A percentile compares a stretch with the other conserved stretches of the same genome.
These are phyloP conservation scores for Hericium rajendrae DNA, from an alignment of 768 basidiomycete genomes.

Conservation along the genomic window DNA sequence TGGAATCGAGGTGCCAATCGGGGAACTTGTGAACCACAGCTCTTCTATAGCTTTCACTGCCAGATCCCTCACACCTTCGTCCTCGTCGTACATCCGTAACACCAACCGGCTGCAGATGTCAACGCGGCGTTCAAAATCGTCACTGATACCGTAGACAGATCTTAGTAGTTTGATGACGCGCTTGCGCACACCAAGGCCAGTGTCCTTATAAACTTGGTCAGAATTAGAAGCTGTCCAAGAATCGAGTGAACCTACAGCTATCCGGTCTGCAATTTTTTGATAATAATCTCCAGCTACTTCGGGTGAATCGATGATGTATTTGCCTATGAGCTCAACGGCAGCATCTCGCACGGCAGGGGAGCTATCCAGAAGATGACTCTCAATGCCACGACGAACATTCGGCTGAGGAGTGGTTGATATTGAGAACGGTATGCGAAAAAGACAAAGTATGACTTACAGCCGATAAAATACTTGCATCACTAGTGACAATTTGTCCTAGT, in stretches of 20 bases:
- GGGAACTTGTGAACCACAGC: constrained; percentile 62
- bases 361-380: constrained; percentile 81
- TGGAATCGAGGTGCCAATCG: constrained; percentile 6
- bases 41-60: constrained; percentile 87
- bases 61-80: constrained; percentile 90
- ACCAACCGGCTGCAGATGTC: constrained; percentile 82
- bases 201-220: constrained; percentile 49
- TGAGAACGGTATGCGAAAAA: background rate
- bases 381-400: constrained; percentile 78
- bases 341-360: constrained; percentile 95
- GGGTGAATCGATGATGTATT: constrained; percentile 86
- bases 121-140: constrained; percentile 47
- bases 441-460: constrained; percentile 36
- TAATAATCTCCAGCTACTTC: constrained; percentile 89
- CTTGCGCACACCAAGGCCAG: constrained; percentile 88
- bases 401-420: constrained; percentile 30
- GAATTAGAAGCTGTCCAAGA: background rate
- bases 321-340: constrained; percentile 95
- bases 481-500: constrained; percentile 80
- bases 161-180: constrained; percentile 93
- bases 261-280: constrained; percentile 77
- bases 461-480: constrained; percentile 76
- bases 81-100: constrained; percentile 81
- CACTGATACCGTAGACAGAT: constrained; percentile 61
- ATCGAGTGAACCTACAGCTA: constrained; percentile 51